These are phyloP conservation scores for Cenchrus fungigraminus DNA, from an alignment of 176 grass and related monocot genomes.

Conservation along the genomic window DNA sequence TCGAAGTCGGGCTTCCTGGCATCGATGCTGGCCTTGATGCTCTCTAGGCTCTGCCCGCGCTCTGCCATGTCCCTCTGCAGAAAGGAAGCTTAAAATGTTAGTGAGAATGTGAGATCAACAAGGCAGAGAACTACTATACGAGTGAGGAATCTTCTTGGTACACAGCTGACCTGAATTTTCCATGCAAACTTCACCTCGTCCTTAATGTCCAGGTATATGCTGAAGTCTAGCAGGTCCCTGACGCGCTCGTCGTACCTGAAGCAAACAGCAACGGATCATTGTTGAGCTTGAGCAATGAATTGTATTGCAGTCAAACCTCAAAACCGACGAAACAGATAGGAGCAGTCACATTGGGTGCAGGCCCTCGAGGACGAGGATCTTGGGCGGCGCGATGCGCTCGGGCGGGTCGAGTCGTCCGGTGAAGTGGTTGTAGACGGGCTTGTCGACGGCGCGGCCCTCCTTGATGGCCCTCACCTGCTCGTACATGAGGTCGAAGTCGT, in stretches of 20 bases:
- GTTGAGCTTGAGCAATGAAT: too few relatives aligned
- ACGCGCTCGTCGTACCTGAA: slow-evolving; percentile 80
- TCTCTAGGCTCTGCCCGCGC: slow-evolving; percentile 90
- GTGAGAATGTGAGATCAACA: not conserved
- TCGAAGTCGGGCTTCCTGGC: slow-evolving; percentile 90
- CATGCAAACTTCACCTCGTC: slow-evolving; percentile 90
- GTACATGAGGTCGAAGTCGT: slow-evolving; percentile 75
- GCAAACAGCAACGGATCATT: not conserved
- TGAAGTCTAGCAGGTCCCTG: slow-evolving; percentile 87
- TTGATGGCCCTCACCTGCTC: slow-evolving; percentile 65
- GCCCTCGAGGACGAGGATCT: slow-evolving; percentile 68
- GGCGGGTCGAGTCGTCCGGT: slow-evolving; percentile 61
- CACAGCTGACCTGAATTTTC: slow-evolving; percentile 82
- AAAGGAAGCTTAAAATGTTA: not conserved
- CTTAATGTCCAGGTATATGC: slow-evolving; percentile 90
- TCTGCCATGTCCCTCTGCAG: slow-evolving; percentile 82
- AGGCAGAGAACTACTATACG: not conserved
- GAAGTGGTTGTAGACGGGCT: slow-evolving; percentile 71
- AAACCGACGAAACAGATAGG: too few relatives aligned
- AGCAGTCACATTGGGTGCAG: slow-evolving; percentile 60
- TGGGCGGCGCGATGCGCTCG: slow-evolving; percentile 61
- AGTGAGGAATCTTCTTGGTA: not conserved
- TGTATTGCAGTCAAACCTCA: too few relatives aligned
- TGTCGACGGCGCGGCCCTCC: slow-evolving; percentile 58
- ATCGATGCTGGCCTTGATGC: slow-evolving; percentile 83